Percentiles rank a stretch among this genome's conserved stretches.
Conservation (phyloP, 2,329 filamentous ascomycete species). For the Colletotrichum sp. region DNA sequence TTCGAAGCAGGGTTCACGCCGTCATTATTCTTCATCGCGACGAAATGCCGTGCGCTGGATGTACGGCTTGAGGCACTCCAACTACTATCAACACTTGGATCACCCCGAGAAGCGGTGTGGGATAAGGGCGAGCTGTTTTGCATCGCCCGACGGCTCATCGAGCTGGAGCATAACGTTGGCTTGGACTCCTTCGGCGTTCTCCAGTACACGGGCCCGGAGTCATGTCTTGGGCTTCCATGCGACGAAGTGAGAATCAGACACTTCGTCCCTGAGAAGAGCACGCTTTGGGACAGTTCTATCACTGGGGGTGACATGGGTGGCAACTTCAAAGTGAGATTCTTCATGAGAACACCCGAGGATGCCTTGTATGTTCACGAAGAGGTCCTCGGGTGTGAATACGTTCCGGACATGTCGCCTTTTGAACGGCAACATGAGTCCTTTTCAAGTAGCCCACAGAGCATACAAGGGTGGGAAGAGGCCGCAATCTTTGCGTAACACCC, state of each 20-base stretch:
- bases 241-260: not conserved
- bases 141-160: conserved; percentile 1
- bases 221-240: not conserved
- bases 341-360: not conserved
- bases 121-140: not conserved
- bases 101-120: conserved; percentile 21
- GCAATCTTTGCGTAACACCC: rapidly evolving
- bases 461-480: not conserved
- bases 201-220: not conserved
- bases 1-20: not conserved
- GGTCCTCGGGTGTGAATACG: not conserved
- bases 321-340: not conserved
- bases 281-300: not conserved
- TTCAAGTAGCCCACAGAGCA: not conserved
- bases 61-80: conserved; percentile 40
- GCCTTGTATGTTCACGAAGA: not conserved
- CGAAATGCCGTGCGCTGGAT: conserved; percentile 27
- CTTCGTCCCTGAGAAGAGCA: not conserved
- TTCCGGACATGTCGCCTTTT: not conserved
- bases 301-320: rapidly evolving
- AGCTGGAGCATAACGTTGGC: conserved; percentile 4
- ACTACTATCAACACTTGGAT: conserved; percentile 20
- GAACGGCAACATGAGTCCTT: not conserved
- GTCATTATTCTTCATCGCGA: not conserved
- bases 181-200: not conserved